Conservation (phyloP, 192 early-diverging fungal species). For the Paraglomus brasilianum region DNA sequence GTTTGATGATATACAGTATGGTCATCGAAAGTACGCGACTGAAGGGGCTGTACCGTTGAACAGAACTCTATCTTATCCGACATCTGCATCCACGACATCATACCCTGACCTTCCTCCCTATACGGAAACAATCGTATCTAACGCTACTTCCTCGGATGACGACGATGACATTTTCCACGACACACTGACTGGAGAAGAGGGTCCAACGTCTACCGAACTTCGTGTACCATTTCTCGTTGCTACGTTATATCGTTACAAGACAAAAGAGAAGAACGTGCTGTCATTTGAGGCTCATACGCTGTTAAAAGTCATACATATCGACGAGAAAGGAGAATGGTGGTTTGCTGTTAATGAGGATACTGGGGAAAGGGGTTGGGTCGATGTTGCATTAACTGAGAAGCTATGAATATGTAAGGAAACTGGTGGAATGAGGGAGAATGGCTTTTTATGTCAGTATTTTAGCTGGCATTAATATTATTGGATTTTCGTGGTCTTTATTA, state of each 20-base stretch:
- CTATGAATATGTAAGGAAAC: too few species aligned
- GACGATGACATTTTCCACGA: conserved; percentile 32
- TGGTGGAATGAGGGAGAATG: too few species aligned
- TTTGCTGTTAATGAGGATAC: conserved; percentile 25
- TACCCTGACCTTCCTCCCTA: too few species aligned
- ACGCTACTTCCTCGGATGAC: neutral
- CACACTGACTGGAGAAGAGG: conserved; percentile 17
- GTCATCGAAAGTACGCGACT: conserved; percentile 25
- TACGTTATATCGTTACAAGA: conserved; percentile 33
- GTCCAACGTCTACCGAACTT: too few species aligned
- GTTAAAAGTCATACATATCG: conserved; percentile 19
- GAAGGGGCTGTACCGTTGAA: conserved; percentile 9
- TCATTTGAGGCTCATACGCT: conserved; percentile 33
- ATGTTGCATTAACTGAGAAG: conserved; percentile 6
- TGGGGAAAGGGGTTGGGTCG: conserved; percentile 25
- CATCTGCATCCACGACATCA: too few species aligned
- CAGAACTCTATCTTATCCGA: too few species aligned
- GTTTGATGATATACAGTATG: neutral
- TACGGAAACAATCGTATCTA: too few species aligned
- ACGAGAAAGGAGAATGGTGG: conserved; percentile 28
- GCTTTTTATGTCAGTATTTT: too few species aligned
- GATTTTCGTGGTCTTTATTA: too few species aligned
- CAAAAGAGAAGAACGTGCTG: conserved; percentile 35
- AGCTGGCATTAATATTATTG: too few species aligned
- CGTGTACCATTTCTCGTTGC: neutral